These are phyloP conservation scores for Ciborinia camelliae DNA, from an alignment of 2,329 filamentous ascomycete genomes.

Conservation along the genomic window DNA sequence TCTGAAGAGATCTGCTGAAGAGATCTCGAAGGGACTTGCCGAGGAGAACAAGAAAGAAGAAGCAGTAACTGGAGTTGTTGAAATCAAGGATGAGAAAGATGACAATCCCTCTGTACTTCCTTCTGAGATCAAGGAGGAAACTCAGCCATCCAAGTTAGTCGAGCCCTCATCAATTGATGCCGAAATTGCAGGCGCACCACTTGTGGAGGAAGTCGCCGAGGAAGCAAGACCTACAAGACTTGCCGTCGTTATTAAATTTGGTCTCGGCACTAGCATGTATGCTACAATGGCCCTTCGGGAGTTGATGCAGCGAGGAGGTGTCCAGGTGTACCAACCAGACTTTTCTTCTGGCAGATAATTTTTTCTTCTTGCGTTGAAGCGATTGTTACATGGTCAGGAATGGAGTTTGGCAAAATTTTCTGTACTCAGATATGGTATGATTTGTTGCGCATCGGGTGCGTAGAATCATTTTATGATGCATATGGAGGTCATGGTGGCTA, in stretches of 20 bases:
- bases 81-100: background rate
- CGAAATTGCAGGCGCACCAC: background rate
- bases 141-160: background rate
- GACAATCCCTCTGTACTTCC: background rate
- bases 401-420: background rate
- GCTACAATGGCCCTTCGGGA: slow-evolving; percentile 81
- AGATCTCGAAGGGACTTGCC: slow-evolving; percentile 21
- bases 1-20: slow-evolving; percentile 19
- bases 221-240: slow-evolving; percentile 46
- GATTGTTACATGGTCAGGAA: background rate
- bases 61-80: background rate
- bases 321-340: slow-evolving; percentile 60
- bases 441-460: slow-evolving; percentile 9
- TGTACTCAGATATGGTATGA: background rate
- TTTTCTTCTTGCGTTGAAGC: background rate
- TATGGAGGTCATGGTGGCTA: background rate
- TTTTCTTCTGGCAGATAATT: slow-evolving; percentile 43
- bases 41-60: slow-evolving; percentile 5
- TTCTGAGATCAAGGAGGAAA: background rate
- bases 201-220: background rate
- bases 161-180: background rate
- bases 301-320: slow-evolving; percentile 66
- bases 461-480: background rate
- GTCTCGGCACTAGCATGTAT: slow-evolving; percentile 76
- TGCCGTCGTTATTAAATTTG: slow-evolving; percentile 69